Evolutionary conservation across 1,284 basidiomycete species (phyloP).

Genomic region (Irpex sp.): DNA sequence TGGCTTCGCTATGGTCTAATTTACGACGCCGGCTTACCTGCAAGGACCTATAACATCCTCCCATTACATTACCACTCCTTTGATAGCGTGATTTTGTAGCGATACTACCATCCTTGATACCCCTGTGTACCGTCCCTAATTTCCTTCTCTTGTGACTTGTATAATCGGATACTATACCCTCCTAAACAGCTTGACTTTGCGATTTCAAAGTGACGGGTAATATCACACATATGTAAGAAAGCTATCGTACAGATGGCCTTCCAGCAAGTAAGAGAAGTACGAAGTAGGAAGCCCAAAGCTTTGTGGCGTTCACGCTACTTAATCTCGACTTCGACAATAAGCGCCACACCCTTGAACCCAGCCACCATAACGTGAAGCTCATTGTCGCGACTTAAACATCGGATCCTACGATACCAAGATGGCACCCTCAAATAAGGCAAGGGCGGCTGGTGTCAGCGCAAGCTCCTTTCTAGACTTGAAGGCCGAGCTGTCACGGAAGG

Average conservation of each 20-base stretch:
- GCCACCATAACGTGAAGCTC: neutral
- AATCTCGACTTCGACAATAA: neutral
- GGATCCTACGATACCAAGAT: neutral
- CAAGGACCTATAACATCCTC: neutral
- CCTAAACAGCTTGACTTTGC: neutral
- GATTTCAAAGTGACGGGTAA: neutral
- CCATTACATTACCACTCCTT: neutral
- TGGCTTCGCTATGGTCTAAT: slow-evolving; percentile 42
- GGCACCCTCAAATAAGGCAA: slow-evolving; percentile 38
- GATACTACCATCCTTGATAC: neutral
- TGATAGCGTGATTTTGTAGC: neutral
- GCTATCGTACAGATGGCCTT: too few relatives aligned
- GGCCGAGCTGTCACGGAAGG: slow-evolving; percentile 63
- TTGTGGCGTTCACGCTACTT: too few relatives aligned
- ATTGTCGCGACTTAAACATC: neutral
- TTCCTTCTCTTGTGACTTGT: neutral
- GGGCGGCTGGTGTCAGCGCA: slow-evolving; percentile 62
- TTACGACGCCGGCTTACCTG: neutral
- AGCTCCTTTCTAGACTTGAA: slow-evolving; percentile 74
- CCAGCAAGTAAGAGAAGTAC: too few relatives aligned
- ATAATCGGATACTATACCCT: neutral
- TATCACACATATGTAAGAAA: neutral
- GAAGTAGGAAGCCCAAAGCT: too few relatives aligned
- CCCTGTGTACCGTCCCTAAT: neutral
- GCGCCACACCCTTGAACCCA: neutral